Conservation (phyloP, 139 green algal species). For the Yamagishiella unicocca region DNA sequence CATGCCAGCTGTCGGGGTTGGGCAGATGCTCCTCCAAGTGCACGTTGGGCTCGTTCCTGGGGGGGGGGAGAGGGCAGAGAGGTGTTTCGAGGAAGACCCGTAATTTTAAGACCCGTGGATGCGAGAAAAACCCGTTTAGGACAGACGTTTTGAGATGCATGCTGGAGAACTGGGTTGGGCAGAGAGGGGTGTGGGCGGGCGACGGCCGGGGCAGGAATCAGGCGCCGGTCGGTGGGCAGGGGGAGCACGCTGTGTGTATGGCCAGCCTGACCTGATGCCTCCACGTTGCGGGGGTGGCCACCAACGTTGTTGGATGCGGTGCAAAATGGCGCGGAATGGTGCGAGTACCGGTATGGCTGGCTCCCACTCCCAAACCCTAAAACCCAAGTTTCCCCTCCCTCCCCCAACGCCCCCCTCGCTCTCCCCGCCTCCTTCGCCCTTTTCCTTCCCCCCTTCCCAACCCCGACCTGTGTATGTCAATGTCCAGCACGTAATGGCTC, state of each 20-base stretch:
- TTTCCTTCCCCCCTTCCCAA: neutral
- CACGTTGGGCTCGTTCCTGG: conserved; percentile 93
- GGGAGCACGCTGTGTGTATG: neutral
- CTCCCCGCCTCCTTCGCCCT: too few relatives aligned
- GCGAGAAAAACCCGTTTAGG: too few relatives aligned
- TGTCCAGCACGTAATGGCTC: conserved; percentile 93
- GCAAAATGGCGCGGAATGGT: neutral
- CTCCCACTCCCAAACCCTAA: neutral
- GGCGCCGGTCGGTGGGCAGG: neutral
- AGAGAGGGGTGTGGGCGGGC: neutral
- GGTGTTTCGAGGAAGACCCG: too few relatives aligned
- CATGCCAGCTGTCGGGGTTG: conserved; percentile 88
- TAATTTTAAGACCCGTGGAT: too few relatives aligned
- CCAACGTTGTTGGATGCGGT: too few relatives aligned
- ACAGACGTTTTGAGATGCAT: too few relatives aligned
- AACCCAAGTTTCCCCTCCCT: neutral
- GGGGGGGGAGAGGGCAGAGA: neutral
- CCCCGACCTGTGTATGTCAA: conserved; percentile 91
- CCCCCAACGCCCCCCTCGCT: too few relatives aligned
- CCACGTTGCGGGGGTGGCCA: too few relatives aligned
- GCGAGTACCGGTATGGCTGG: neutral
- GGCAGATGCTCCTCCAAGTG: conserved; percentile 76
- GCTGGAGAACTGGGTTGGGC: too few relatives aligned
- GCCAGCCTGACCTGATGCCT: too few relatives aligned
- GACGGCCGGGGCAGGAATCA: neutral